A percentile compares a stretch with the other conserved stretches of the same genome.
Evolutionary conservation across 2,329 filamentous ascomycete genomes (phyloP).

Genomic region (Xylariaceae sp.): DNA sequence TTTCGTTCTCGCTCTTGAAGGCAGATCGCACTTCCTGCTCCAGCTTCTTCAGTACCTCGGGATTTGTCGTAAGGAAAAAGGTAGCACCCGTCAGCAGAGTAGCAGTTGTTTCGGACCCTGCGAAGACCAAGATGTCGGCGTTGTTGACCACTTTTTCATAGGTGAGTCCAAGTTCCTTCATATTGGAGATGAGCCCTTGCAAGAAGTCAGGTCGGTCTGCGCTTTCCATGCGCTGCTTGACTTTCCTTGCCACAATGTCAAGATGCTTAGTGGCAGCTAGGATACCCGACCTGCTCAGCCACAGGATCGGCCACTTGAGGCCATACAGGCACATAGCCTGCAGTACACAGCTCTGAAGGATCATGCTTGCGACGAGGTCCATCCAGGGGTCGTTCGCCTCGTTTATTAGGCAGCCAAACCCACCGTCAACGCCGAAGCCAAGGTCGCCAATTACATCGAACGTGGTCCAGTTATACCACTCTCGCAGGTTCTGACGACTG

Average conservation of each 20-base stretch:
- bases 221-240: not conserved
- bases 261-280: not conserved
- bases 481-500: conserved; percentile 8
- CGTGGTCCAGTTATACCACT: conserved; percentile 20
- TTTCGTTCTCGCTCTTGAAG: conserved; percentile 34
- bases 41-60: conserved; percentile 30
- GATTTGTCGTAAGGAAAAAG: conserved; percentile 35
- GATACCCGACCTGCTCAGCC: not conserved
- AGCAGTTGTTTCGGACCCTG: conserved; percentile 14
- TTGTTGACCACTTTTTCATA: not conserved
- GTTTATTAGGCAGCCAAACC: conserved; percentile 18
- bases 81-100: conserved; percentile 7
- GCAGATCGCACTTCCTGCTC: conserved; percentile 35
- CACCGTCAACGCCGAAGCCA: conserved; percentile 13
- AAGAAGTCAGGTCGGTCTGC: conserved; percentile 12
- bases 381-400: conserved; percentile 18
- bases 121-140: conserved; percentile 1
- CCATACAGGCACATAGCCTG: not conserved
- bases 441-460: conserved; percentile 25
- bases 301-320: not conserved
- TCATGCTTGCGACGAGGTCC: not conserved
- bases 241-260: not conserved
- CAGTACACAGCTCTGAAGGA: not conserved
- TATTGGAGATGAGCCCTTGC: conserved; percentile 9
- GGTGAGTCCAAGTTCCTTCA: not conserved